Evolutionary conservation across 2,329 filamentous ascomycete genomes (phyloP).

Genomic region (Trematosphaeria pertusa): DNA sequence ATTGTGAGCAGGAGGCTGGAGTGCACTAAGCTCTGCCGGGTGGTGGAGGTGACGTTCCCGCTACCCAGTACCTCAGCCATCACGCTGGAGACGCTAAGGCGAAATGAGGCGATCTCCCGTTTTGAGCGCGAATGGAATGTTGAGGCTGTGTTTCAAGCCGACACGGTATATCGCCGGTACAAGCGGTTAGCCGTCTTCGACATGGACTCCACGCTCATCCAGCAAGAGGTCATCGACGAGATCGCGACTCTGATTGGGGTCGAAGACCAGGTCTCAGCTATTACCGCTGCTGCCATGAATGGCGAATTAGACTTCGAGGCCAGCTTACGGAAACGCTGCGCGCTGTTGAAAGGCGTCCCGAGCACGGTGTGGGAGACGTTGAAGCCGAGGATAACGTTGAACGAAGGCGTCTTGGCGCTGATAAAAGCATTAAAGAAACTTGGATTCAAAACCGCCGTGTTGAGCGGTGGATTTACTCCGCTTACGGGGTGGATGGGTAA

Average conservation of each 20-base stretch:
- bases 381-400: slow-evolving; percentile 77
- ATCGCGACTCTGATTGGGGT: slow-evolving; percentile 85
- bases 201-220: slow-evolving; percentile 98
- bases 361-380: slow-evolving; percentile 80
- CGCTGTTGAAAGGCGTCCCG: slow-evolving; percentile 80
- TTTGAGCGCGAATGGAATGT: slow-evolving; percentile 92
- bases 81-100: slow-evolving; percentile 71
- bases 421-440: slow-evolving; percentile 76
- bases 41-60: slow-evolving; percentile 71
- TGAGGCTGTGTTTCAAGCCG: slow-evolving; percentile 78
- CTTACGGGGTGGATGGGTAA: slow-evolving; percentile 85
- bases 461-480: slow-evolving; percentile 91
- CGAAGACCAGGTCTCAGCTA: slow-evolving; percentile 81
- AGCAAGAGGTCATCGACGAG: slow-evolving; percentile 97
- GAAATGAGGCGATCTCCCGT: slow-evolving; percentile 77
- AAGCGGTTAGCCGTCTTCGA: slow-evolving; percentile 93
- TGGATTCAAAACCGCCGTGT: slow-evolving; percentile 86
- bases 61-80: slow-evolving; percentile 60
- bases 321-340: slow-evolving; percentile 81
- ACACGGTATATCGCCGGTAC: slow-evolving; percentile 76
- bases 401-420: slow-evolving; percentile 78
- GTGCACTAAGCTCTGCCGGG: slow-evolving; percentile 63
- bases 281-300: slow-evolving; percentile 93
- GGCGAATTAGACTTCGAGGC: slow-evolving; percentile 92
- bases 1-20: slow-evolving; percentile 63